Conservation (phyloP, 257 asterid genomes). For the Solanum phureja region DNA sequence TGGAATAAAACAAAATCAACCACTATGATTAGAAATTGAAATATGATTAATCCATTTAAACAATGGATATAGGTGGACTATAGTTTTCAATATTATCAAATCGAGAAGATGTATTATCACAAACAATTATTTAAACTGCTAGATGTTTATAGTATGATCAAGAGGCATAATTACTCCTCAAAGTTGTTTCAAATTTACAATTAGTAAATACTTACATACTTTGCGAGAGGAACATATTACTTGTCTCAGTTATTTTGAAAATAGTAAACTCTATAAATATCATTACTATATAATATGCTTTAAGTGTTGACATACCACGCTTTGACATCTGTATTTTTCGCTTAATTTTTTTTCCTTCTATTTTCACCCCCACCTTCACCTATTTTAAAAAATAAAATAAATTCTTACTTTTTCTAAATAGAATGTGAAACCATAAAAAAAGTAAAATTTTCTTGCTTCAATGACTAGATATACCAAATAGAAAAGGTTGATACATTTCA, state of each 20-base stretch:
- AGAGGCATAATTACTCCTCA: not conserved
- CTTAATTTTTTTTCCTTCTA: not conserved
- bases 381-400: not conserved
- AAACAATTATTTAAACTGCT: not conserved
- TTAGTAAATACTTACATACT: too few species aligned
- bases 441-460: too few species aligned
- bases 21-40: not conserved
- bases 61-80: not conserved
- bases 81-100: not conserved
- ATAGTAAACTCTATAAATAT: too few species aligned
- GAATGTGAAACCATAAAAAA: too few species aligned
- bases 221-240: too few species aligned
- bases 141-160: not conserved
- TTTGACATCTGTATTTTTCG: too few species aligned
- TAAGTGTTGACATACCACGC: too few species aligned
- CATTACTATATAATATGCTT: not conserved
- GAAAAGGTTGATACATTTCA: too few species aligned
- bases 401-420: not conserved
- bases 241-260: too few species aligned
- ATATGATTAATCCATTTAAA: not conserved
- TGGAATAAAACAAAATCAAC: not conserved
- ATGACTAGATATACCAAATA: too few species aligned
- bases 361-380: not conserved
- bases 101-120: not conserved
- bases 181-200: not conserved